Evolutionary conservation across 140 eudicot species (phyloP), one percentile per base, ranked within the genome.

Genomic region (Erigeron philadelphicus): DNA sequence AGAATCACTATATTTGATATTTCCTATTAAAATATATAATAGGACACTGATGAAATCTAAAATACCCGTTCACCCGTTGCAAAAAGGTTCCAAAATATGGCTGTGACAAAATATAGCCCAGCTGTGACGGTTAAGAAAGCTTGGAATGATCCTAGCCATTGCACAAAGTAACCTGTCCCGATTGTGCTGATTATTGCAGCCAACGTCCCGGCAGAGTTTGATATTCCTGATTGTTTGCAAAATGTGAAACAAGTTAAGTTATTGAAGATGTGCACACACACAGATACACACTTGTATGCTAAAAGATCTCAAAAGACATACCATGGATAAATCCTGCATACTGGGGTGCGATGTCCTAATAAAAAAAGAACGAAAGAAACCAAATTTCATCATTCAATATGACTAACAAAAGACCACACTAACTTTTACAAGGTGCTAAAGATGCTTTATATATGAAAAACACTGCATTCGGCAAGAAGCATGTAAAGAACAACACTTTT

Each of bases 61-160:
- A 92, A 82, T 25, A 93, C 84, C 11, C 93, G 75, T 66, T 93
- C 96, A 19, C 95, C 96, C 0, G 93, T 83, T 8, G 95, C 98
- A 75, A 71, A 88, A 46, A 92, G 66, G 75, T 88, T 88, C 59
- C 95, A 93, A 64, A 93, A 89, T 42, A 89, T 78, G 78, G 97
- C 78, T 43, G 95, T 72, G 15, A 75, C 75, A 62, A 93, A 93
- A 62, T 93, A 93, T 4, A 93, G 86, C 48, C 86, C 67, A 0
- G 99, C 90, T 57, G 99, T 93, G 63, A 89, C 81, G 1, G 87
- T 82, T 43, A 93, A 74, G 73, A 93, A 93, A 43, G 97, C 95
- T 65, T 89, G 95, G 67, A 93, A 93, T 1, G 99, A 93, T 75
- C 99, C 97, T 12, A 87, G 72, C 99, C 99, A 89, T 54, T 93